Conservation (phyloP, 768 basidiomycete genomes). For the Imleria badia region DNA sequence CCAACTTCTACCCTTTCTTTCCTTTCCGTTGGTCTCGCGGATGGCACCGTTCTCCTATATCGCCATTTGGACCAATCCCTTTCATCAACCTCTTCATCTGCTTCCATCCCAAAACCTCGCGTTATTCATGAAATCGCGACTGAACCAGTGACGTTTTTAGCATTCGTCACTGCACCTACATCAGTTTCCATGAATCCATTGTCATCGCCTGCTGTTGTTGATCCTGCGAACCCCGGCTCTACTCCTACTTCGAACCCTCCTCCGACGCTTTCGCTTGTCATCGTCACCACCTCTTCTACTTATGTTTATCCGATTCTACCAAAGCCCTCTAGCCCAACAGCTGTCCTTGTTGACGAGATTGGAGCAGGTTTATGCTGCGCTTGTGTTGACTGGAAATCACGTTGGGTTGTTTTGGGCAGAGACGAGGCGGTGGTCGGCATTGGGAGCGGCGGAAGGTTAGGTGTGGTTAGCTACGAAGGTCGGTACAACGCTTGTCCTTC, state of each 20-base stretch:
- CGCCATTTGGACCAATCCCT: constrained; percentile 91
- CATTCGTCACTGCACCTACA: constrained; percentile 55
- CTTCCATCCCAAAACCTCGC: constrained; percentile 85
- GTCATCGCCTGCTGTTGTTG: constrained; percentile 13
- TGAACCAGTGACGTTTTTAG: constrained; percentile 92
- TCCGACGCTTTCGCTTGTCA: constrained; percentile 65
- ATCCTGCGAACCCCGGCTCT: constrained; percentile 15
- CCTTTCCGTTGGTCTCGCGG: constrained; percentile 90
- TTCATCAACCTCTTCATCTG: constrained; percentile 57
- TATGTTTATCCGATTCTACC: constrained; percentile 75
- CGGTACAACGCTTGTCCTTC: neutral
- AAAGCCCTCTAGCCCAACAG: constrained; percentile 61
- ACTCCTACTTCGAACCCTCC: constrained; percentile 19
- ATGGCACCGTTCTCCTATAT: constrained; percentile 90
- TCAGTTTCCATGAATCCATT: constrained; percentile 25
- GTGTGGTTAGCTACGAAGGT: constrained; percentile 94
- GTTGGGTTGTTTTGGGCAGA: constrained; percentile 79
- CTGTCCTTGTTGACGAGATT: constrained; percentile 79
- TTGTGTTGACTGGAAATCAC: constrained; percentile 69
- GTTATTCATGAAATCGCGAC: constrained; percentile 78
- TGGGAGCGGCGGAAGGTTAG: constrained; percentile 75
- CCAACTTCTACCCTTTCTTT: constrained; percentile 76
- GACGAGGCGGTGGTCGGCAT: constrained; percentile 93
- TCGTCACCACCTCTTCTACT: constrained; percentile 85
- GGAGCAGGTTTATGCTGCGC: constrained; percentile 86